phyloP scores from a whole-genome alignment of 495 filamentous ascomycete species.

The Achaetomiella virescens region DNA sequence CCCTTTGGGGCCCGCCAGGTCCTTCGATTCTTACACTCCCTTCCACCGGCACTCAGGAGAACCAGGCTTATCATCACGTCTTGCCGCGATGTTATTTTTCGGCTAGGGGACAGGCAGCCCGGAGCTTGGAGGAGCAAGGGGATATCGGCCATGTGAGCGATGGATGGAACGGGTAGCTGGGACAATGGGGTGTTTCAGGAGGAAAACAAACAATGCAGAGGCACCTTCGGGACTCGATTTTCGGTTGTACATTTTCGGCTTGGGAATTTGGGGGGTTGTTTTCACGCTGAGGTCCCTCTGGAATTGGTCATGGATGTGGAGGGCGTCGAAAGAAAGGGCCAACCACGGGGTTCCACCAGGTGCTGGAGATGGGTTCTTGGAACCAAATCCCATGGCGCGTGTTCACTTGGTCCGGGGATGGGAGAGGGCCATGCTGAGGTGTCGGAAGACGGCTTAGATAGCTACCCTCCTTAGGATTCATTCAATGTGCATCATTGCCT shows the following conservation, averaged over 20 bases:
- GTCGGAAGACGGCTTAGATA: conserved; percentile 9
- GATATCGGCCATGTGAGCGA: conserved; percentile 8
- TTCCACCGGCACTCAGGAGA: conserved; percentile 7
- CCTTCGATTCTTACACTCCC: conserved; percentile 15
- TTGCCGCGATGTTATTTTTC: conserved; percentile 5
- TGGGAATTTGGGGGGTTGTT: neutral
- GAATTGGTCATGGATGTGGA: neutral
- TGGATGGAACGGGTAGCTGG: neutral
- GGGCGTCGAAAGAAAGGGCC: too few relatives aligned
- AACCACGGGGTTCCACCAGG: too few relatives aligned
- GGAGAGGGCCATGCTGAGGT: neutral
- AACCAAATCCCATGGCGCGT: neutral
- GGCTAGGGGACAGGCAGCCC: conserved; percentile 17
- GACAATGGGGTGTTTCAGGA: neutral
- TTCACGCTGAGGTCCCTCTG: neutral
- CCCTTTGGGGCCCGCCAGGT: neutral
- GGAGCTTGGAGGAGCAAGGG: conserved; percentile 4
- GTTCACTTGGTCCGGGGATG: neutral
- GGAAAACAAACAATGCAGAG: neutral
- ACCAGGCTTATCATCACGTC: neutral
- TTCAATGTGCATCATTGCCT: conserved; percentile 13
- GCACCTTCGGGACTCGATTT: neutral
- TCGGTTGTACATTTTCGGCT: neutral
- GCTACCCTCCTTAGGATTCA: conserved; percentile 10
- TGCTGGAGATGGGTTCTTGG: too few relatives aligned